phyloP scores from a whole-genome alignment of 805 yeast genomes.

The Yarrowia porcina region DNA sequence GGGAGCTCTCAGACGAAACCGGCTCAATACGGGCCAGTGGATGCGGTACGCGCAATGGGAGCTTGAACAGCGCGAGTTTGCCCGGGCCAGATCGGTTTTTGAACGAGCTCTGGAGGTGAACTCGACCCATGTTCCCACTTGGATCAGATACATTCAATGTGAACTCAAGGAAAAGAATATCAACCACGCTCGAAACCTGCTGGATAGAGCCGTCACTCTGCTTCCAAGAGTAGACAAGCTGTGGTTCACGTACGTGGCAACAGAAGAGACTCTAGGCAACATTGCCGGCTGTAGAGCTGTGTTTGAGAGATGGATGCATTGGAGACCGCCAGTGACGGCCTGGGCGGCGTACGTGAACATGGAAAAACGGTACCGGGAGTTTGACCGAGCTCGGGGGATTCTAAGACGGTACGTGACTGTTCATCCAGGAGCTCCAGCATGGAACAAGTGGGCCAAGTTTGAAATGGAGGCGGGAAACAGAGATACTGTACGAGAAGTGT shows the following conservation, averaged over 20 bases:
- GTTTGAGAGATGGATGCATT: conserved; percentile 74
- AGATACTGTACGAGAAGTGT: conserved; percentile 58
- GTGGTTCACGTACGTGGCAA: conserved; percentile 78
- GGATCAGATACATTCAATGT: conserved; percentile 78
- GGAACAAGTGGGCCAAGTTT: conserved; percentile 74
- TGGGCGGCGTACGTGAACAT: conserved; percentile 75
- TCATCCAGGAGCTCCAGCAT: conserved; percentile 53
- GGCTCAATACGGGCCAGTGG: conserved; percentile 85
- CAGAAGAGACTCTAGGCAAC: conserved; percentile 76
- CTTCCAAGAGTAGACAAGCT: conserved; percentile 80
- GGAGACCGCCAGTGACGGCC: conserved; percentile 65
- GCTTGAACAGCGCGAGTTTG: conserved; percentile 68
- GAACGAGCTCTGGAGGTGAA: conserved; percentile 84
- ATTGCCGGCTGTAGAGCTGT: conserved; percentile 57
- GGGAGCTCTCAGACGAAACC: conserved; percentile 78
- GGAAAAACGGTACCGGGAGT: conserved; percentile 64
- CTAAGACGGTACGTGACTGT: conserved; percentile 54
- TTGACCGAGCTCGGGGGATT: conserved; percentile 54
- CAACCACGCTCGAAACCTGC: conserved; percentile 82
- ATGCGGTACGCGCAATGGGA: conserved; percentile 88
- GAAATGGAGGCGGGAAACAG: conserved; percentile 54
- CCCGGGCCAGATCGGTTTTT: conserved; percentile 79
- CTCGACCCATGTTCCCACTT: conserved; percentile 70
- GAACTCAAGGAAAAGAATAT: conserved; percentile 71
- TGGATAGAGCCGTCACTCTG: conserved; percentile 70